Evolutionary conservation across 495 filamentous ascomycete species (phyloP).

Genomic region (Aspergillus leporis): DNA sequence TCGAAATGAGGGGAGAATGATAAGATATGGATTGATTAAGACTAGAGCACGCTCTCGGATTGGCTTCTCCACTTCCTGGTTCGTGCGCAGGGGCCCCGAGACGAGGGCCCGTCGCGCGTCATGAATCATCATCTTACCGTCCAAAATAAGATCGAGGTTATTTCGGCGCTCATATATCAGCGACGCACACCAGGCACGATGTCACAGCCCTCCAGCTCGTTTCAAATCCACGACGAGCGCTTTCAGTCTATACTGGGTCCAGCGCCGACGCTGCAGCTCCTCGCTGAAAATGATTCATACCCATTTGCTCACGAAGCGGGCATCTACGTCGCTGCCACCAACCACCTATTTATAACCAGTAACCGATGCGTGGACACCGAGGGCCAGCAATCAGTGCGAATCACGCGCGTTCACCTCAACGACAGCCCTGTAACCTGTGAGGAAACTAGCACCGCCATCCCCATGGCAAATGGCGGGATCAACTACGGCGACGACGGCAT

Average conservation of each 20-base stretch:
- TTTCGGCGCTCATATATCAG: too few relatives aligned
- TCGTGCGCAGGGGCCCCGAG: too few relatives aligned
- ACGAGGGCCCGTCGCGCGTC: too few relatives aligned
- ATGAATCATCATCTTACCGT: too few relatives aligned
- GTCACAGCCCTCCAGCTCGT: background rate
- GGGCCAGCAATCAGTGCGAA: slow-evolving; percentile 29
- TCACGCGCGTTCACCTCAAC: slow-evolving; percentile 34
- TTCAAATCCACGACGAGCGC: slow-evolving; percentile 26
- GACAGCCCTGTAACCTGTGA: slow-evolving; percentile 22
- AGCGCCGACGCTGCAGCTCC: slow-evolving; percentile 30
- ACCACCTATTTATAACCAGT: slow-evolving; percentile 60
- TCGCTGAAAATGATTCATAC: slow-evolving; percentile 34
- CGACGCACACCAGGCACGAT: background rate
- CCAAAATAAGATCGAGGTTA: too few relatives aligned
- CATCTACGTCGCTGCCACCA: slow-evolving; percentile 47
- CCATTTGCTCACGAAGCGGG: slow-evolving; percentile 63
- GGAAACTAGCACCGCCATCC: slow-evolving; percentile 37
- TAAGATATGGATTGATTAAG: background rate
- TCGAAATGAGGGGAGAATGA: background rate
- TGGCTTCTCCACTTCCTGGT: too few relatives aligned
- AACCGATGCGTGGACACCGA: slow-evolving; percentile 31
- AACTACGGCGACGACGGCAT: slow-evolving; percentile 41
- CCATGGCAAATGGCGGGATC: slow-evolving; percentile 57
- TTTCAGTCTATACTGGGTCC: slow-evolving; percentile 34
- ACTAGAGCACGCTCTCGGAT: too few relatives aligned